phyloP scores from a whole-genome alignment of 495 filamentous ascomycete genomes.

The Lophiostoma macrostomum region DNA sequence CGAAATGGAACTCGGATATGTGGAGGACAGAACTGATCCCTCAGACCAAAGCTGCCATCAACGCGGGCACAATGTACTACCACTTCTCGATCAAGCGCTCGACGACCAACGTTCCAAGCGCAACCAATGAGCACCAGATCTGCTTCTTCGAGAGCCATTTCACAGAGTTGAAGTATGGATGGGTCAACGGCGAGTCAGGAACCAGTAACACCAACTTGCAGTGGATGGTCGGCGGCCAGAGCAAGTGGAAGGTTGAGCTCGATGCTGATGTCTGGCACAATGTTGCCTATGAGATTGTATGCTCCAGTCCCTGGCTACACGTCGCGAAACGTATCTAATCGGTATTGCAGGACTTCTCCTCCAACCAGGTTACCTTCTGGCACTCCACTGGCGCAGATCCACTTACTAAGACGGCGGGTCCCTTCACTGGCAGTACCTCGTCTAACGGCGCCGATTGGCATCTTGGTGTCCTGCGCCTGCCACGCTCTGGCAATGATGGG shows the following conservation, averaged over 20 bases:
- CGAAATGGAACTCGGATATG: slow-evolving; percentile 44
- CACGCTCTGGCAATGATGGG: slow-evolving; percentile 53
- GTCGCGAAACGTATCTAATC: background rate
- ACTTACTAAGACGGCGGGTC: slow-evolving; percentile 55
- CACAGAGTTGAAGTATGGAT: slow-evolving; percentile 72
- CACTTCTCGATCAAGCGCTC: slow-evolving; percentile 65
- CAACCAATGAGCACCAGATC: slow-evolving; percentile 68
- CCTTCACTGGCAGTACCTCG: slow-evolving; percentile 56
- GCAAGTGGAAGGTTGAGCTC: slow-evolving; percentile 53
- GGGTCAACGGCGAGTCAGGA: slow-evolving; percentile 57
- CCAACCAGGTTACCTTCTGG: slow-evolving; percentile 63
- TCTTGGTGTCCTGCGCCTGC: slow-evolving; percentile 65
- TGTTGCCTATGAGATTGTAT: slow-evolving; percentile 53
- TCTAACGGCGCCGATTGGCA: slow-evolving; percentile 75
- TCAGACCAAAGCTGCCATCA: slow-evolving; percentile 62
- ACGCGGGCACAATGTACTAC: slow-evolving; percentile 61
- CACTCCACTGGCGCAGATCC: slow-evolving; percentile 59
- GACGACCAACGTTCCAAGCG: slow-evolving; percentile 57
- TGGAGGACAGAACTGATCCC: slow-evolving; percentile 64
- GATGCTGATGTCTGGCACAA: slow-evolving; percentile 67
- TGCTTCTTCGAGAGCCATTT: slow-evolving; percentile 75
- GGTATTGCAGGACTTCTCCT: slow-evolving; percentile 50
- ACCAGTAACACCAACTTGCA: slow-evolving; percentile 52
- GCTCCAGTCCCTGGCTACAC: background rate
- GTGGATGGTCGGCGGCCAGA: slow-evolving; percentile 53